These are phyloP conservation scores for Geotrichum phurueaensis DNA, from an alignment of 1,139 yeast species.

Conservation along the genomic window DNA sequence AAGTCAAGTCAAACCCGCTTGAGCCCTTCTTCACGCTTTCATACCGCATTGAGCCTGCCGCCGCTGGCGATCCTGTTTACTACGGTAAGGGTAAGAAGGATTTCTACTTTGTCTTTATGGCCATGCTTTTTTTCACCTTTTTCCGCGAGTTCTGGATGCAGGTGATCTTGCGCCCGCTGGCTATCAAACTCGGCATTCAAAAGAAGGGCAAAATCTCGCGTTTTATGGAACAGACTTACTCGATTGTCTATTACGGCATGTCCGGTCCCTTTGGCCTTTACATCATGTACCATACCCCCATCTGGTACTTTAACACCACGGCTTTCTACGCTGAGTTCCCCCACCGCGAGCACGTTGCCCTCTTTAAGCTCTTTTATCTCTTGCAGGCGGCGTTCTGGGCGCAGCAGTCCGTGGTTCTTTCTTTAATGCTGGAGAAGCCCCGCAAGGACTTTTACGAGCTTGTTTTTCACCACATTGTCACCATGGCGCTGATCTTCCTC, in stretches of 20 bases:
- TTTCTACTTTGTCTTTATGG: constrained; percentile 68
- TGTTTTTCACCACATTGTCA: constrained; percentile 87
- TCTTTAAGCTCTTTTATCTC: constrained; percentile 75
- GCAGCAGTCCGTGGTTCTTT: constrained; percentile 80
- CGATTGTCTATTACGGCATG: constrained; percentile 71
- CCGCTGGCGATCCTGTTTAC: constrained; percentile 26
- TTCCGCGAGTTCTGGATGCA: constrained; percentile 90
- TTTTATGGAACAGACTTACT: constrained; percentile 89
- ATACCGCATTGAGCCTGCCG: constrained; percentile 42
- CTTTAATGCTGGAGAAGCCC: constrained; percentile 86
- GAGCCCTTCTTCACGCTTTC: constrained; percentile 64
- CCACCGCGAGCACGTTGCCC: constrained; percentile 64
- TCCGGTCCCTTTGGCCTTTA: constrained; percentile 84
- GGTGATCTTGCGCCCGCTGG: constrained; percentile 66
- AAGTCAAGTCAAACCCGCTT: constrained; percentile 49
- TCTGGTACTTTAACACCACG: constrained; percentile 84
- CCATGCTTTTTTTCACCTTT: constrained; percentile 84
- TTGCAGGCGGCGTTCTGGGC: constrained; percentile 97
- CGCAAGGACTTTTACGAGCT: constrained; percentile 89
- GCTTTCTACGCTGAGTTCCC: constrained; percentile 79
- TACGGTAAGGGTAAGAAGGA: constrained; percentile 89
- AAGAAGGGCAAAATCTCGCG: constrained; percentile 61
- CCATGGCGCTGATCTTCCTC: constrained; percentile 79
- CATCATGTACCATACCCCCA: constrained; percentile 74
- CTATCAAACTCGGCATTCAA: constrained; percentile 48